These are phyloP conservation scores for Castanea sativa DNA, from an alignment of 306 rosid species.

Conservation along the genomic window DNA sequence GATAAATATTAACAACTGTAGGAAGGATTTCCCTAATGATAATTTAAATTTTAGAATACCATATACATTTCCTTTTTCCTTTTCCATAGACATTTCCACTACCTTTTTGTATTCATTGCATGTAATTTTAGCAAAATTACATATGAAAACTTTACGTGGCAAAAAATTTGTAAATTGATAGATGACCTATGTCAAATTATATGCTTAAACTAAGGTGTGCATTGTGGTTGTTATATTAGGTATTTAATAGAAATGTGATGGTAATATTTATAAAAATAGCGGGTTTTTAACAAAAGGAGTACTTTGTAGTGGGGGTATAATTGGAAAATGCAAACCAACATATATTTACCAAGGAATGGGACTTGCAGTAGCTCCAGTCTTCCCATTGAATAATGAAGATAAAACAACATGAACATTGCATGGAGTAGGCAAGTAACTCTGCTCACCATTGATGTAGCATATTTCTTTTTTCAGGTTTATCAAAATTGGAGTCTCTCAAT, in stretches of 20 bases:
- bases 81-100: not conserved
- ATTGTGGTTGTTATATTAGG: too few species aligned
- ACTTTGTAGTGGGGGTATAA: not conserved
- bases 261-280: not conserved
- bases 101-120: not conserved
- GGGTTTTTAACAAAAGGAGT: not conserved
- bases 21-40: not conserved
- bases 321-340: not conserved
- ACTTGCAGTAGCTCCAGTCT: not conserved
- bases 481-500: conserved; percentile 85
- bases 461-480: conserved; percentile 55
- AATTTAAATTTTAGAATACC: not conserved
- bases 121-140: not conserved
- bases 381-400: not conserved
- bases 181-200: not conserved
- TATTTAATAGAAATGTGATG: too few species aligned
- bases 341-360: not conserved
- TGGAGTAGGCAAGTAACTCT: not conserved
- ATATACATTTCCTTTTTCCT: not conserved
- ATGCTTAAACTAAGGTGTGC: too few species aligned
- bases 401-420: not conserved
- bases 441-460: not conserved
- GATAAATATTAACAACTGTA: not conserved
- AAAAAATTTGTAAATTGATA: not conserved
- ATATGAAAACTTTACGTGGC: not conserved